Conservation (phyloP, 176 grass and related monocot species). For the Olyra latifolia region DNA sequence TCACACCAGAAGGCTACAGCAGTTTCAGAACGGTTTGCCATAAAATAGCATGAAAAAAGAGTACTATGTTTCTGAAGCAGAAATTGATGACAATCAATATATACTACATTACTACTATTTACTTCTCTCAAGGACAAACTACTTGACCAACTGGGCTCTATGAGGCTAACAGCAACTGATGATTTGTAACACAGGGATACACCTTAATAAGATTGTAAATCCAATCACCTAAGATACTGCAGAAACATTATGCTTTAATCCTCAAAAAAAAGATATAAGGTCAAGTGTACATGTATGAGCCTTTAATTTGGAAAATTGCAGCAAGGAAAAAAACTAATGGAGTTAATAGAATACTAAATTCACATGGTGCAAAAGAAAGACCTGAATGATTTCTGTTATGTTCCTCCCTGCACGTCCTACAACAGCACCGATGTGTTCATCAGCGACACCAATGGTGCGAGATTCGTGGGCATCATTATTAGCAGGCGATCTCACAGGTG, state of each 20-base stretch:
- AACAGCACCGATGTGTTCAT: conserved; percentile 90
- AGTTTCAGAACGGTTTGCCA: background rate
- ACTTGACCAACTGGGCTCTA: background rate
- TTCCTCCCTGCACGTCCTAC: conserved; percentile 82
- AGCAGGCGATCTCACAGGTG: conserved; percentile 43
- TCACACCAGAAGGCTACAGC: background rate
- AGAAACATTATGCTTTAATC: background rate
- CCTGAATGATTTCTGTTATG: conserved; percentile 91
- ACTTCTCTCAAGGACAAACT: background rate
- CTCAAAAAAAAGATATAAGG: background rate
- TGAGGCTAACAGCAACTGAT: background rate
- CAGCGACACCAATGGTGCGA: conserved; percentile 74
- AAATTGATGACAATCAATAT: background rate
- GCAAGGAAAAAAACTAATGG: background rate
- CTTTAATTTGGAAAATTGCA: background rate
- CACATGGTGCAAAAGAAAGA: conserved; percentile 1
- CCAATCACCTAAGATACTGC: background rate
- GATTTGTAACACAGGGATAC: background rate
- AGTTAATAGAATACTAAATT: background rate
- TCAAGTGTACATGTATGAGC: background rate
- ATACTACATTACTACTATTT: background rate
- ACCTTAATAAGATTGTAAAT: background rate
- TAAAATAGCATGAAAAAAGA: background rate
- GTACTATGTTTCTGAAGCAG: background rate
- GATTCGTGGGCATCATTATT: conserved; percentile 58